Evolutionary conservation across 306 rosid genomes (phyloP), one percentile per base, ranked within the genome.

Genomic region (Lablab purpureus): DNA sequence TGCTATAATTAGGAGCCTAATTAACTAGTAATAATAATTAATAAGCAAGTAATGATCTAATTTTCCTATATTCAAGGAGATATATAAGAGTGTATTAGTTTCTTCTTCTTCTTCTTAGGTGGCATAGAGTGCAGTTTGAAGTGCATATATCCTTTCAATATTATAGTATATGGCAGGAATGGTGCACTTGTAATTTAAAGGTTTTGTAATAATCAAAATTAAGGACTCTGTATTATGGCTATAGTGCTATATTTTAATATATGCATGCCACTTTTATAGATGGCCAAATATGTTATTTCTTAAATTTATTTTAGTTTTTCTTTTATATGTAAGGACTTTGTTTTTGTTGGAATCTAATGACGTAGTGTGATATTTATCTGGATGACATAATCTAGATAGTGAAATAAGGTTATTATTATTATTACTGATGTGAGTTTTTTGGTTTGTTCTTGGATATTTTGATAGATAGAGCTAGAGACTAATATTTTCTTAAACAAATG

Each of bases 1-100:
- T 63, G 76, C 92, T 23, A 95, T 95, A 75, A 92, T 95, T 78
- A 88, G 99, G 89, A 90, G 98, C 90, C 83, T 95, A 83, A 91
- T 95, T 81, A 84, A 62, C 86, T 93, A 91, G 88, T 94, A 83
- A 50, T 50, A 7, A 47, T 17, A 12, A 62, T 30, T 23, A 59
- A 12, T 1, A 18, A 90, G 25, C 23, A 25, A 78, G 12, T 17
- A 60, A 21, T n/a, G 5, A 34, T 36, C 19, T 27, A 40, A 67
- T 37, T 65, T 49, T 72, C 56, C 51, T 67, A 75, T 69, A 63
- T 69, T 15, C 47, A 47, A 60, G 50, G n/a, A 40, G 52, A 74
- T 73, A 30, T 81, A n/a, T 76, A 84, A 54, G 85, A 74, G 81
- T 84, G 79, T 76, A 47, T 55, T 43, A 43, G 15, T 43, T 74